Percentiles rank a stretch among this genome's conserved stretches.
phyloP scores from a whole-genome alignment of 768 basidiomycete genomes.

The Punctularia strigosozonata region DNA sequence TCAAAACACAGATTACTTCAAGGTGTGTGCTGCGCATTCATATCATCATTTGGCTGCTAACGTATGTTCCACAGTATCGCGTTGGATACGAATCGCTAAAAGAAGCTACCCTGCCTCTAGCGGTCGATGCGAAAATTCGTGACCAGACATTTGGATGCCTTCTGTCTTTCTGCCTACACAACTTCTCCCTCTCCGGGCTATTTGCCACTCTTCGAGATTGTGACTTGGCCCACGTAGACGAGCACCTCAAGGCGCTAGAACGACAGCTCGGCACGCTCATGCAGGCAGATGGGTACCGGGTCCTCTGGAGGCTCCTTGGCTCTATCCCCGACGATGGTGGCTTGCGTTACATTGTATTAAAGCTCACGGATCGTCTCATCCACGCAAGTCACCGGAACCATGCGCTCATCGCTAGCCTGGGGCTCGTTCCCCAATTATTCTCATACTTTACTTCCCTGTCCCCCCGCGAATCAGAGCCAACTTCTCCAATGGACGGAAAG shows the following conservation, averaged over 20 bases:
- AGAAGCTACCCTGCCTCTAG: slow-evolving; percentile 44
- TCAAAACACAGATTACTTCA: slow-evolving; percentile 52
- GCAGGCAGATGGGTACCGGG: slow-evolving; percentile 47
- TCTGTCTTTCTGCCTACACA: slow-evolving; percentile 52
- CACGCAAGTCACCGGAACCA: slow-evolving; percentile 57
- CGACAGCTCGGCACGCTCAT: slow-evolving; percentile 35
- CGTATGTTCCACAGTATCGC: slow-evolving; percentile 22
- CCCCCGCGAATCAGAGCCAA: too few relatives aligned
- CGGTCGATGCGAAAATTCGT: slow-evolving; percentile 31
- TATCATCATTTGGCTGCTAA: background rate
- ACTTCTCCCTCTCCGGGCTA: slow-evolving; percentile 45
- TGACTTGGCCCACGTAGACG: slow-evolving; percentile 31
- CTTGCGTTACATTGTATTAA: slow-evolving; percentile 44
- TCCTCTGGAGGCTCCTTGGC: slow-evolving; percentile 43
- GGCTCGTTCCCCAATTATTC: slow-evolving; percentile 43
- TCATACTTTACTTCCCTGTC: too few relatives aligned
- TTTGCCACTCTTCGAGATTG: slow-evolving; percentile 36
- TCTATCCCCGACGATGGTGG: slow-evolving; percentile 21
- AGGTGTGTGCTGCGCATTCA: slow-evolving; percentile 29
- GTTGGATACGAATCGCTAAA: slow-evolving; percentile 59
- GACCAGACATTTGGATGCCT: slow-evolving; percentile 56
- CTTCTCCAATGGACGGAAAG: too few relatives aligned
- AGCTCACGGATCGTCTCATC: slow-evolving; percentile 51
- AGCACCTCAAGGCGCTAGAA: slow-evolving; percentile 27
- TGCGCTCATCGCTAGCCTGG: slow-evolving; percentile 48